A percentile compares a stretch with the other conserved stretches of the same genome.
Evolutionary conservation across 2,329 filamentous ascomycete species (phyloP).

Genomic region (Xylaria sp.): DNA sequence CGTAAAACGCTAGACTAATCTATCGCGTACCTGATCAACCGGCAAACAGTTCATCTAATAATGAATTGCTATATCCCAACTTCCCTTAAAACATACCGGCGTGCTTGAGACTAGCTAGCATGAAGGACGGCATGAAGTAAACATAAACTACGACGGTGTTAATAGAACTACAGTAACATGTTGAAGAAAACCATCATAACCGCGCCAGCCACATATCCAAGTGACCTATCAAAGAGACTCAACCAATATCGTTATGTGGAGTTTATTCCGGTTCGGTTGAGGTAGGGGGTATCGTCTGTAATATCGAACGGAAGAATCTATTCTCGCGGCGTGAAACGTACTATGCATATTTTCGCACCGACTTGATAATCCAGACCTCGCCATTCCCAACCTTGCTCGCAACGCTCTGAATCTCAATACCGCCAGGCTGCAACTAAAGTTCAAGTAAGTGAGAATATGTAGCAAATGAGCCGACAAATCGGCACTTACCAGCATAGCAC

Average conservation of each 20-base stretch:
- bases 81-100: too few relatives aligned
- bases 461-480: too few relatives aligned
- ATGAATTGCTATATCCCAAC: too few relatives aligned
- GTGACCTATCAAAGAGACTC: background rate
- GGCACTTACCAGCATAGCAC: conserved; percentile 70
- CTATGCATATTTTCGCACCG: conserved; percentile 59
- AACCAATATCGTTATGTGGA: background rate
- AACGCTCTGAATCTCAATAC: conserved; percentile 79
- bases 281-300: background rate
- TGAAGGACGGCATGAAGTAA: background rate
- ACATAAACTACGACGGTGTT: background rate
- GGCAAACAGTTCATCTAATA: background rate
- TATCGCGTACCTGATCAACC: too few relatives aligned
- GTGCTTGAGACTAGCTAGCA: background rate
- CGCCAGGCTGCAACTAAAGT: conserved; percentile 77
- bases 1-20: too few relatives aligned
- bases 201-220: background rate
- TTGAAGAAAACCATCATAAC: background rate
- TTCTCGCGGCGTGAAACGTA: background rate
- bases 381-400: conserved; percentile 85
- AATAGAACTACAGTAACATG: background rate
- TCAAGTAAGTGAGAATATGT: conserved; percentile 3
- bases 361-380: conserved; percentile 81
- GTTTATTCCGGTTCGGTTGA: too few relatives aligned
- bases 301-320: background rate